phyloP scores from a whole-genome alignment of 2,329 filamentous ascomycete genomes.

The Exophiala sp. region DNA sequence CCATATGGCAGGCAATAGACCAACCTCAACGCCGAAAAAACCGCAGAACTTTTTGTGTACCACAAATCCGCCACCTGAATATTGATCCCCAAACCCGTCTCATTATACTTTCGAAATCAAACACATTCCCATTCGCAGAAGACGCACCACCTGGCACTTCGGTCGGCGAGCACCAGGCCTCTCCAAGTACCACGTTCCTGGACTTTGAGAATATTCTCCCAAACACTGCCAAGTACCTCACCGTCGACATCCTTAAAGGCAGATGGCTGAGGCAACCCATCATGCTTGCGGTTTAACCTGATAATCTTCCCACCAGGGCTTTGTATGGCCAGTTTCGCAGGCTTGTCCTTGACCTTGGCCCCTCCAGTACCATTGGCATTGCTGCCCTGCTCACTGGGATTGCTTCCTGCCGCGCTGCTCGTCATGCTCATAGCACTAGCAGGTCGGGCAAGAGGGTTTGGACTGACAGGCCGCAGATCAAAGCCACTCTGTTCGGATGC shows the following conservation, averaged over 20 bases:
- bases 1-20: neutral
- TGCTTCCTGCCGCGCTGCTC: constrained; percentile 51
- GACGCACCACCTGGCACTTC: constrained; percentile 66
- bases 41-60: neutral
- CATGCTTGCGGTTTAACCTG: constrained; percentile 53
- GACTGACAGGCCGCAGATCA: constrained; percentile 25
- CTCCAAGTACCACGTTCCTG: constrained; percentile 62
- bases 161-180: constrained; percentile 61
- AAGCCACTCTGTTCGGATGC: constrained; percentile 22
- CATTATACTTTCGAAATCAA: constrained; percentile 31
- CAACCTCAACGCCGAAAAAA: neutral
- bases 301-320: constrained; percentile 93
- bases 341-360: constrained; percentile 63
- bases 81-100: neutral
- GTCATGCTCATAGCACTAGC: constrained; percentile 60
- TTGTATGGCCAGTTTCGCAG: constrained; percentile 93
- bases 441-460: constrained; percentile 48
- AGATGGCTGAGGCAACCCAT: constrained; percentile 42
- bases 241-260: constrained; percentile 31
- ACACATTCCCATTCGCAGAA: constrained; percentile 64
- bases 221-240: constrained; percentile 53
- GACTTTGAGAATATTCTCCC: constrained; percentile 67
- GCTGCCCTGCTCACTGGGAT: constrained; percentile 47
- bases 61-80: neutral
- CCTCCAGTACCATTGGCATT: constrained; percentile 55